phyloP scores from a whole-genome alignment of 306 rosid genomes.

The Ormosia semicastrata region DNA sequence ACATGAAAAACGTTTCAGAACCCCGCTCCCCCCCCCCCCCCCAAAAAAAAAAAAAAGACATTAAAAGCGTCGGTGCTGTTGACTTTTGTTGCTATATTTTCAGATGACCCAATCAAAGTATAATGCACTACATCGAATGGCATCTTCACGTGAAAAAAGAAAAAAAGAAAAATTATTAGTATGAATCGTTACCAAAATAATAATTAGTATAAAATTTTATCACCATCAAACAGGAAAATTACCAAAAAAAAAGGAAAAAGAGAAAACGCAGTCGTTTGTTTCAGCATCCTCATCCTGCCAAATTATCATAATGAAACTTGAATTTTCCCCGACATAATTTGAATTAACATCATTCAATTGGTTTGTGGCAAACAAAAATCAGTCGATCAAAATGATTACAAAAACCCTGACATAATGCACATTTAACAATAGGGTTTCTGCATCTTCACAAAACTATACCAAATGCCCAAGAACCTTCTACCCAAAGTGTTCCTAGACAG shows the following conservation, averaged over 20 bases:
- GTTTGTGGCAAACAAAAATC: background rate
- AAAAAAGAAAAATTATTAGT: too few relatives aligned
- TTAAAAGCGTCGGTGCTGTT: background rate
- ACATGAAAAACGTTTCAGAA: too few relatives aligned
- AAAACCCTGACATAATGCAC: slow-evolving; percentile 15
- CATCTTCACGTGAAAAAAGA: too few relatives aligned
- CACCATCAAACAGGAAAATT: background rate
- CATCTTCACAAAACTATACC: background rate
- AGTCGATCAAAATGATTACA: background rate
- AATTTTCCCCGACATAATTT: background rate
- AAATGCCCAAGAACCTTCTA: slow-evolving; percentile 3
- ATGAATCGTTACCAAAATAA: too few relatives aligned
- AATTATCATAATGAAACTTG: background rate
- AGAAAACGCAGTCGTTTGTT: background rate
- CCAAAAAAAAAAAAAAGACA: background rate
- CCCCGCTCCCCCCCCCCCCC: too few relatives aligned
- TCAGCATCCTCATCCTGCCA: background rate
- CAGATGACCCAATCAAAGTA: background rate
- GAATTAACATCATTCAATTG: background rate
- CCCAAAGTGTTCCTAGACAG: background rate
- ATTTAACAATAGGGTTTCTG: background rate
- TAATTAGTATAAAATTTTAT: too few relatives aligned
- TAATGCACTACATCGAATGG: too few relatives aligned
- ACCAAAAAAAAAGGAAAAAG: background rate
- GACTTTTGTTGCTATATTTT: background rate